Percentiles rank a stretch among this genome's conserved stretches.
Evolutionary conservation across 768 basidiomycete species (phyloP).

Genomic region (Suillus sp.): DNA sequence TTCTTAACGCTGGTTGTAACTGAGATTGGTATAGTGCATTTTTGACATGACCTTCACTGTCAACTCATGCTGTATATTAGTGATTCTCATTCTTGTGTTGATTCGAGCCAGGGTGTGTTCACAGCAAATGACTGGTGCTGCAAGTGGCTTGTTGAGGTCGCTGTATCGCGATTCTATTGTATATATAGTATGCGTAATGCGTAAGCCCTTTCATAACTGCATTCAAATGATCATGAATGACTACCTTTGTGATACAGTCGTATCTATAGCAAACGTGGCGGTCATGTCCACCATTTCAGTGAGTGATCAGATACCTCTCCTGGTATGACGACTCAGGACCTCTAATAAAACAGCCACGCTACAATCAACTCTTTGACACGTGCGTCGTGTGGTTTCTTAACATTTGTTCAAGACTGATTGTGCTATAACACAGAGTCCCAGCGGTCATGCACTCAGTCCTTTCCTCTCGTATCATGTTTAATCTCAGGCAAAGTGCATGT

Average conservation of each 20-base stretch:
- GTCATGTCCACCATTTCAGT: constrained; percentile 10
- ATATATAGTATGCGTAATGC: constrained; percentile 4
- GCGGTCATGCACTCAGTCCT: constrained; percentile 9
- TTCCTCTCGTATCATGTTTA: constrained; percentile 13
- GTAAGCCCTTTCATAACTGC: background rate
- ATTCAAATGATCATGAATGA: background rate
- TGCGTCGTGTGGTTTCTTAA: background rate
- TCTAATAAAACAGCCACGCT: constrained; percentile 1
- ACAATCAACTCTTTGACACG: constrained; percentile 12
- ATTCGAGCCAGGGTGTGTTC: constrained; percentile 2
- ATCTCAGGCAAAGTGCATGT: constrained; percentile 10
- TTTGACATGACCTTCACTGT: background rate
- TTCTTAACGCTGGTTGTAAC: constrained; percentile 3
- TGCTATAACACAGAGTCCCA: constrained; percentile 4
- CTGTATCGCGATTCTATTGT: constrained; percentile 11
- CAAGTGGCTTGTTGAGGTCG: background rate
- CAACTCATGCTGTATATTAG: background rate
- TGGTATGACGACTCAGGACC: background rate
- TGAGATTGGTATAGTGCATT: background rate
- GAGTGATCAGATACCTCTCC: background rate
- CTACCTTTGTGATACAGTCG: background rate
- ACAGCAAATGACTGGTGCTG: background rate
- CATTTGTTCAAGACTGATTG: background rate
- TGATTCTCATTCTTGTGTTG: constrained; percentile 1
- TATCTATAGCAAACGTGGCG: constrained; percentile 5